A percentile compares a stretch with the other conserved stretches of the same genome.
These are phyloP conservation scores for Hymenoscyphus albidus DNA, from an alignment of 2,329 filamentous ascomycete genomes.

Conservation along the genomic window DNA sequence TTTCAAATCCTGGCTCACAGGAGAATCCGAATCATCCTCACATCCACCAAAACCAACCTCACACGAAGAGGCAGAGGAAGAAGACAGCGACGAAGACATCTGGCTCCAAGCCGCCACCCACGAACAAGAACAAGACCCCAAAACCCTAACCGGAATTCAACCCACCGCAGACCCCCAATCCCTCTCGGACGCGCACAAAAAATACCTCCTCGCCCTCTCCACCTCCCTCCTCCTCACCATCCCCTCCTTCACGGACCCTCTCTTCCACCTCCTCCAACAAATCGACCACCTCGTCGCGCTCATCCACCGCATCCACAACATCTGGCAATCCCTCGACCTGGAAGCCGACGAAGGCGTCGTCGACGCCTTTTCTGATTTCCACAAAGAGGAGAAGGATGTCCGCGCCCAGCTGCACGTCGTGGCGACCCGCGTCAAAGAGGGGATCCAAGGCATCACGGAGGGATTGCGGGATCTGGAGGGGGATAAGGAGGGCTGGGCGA, in stretches of 20 bases:
- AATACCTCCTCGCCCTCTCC: slow-evolving; percentile 67
- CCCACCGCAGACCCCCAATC: slow-evolving; percentile 74
- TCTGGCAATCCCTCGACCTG: slow-evolving; percentile 76
- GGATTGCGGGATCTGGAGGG: slow-evolving; percentile 54
- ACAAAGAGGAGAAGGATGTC: slow-evolving; percentile 68
- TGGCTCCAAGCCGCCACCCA: slow-evolving; percentile 37
- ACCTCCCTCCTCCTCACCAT: slow-evolving; percentile 65
- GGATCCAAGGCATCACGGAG: slow-evolving; percentile 59
- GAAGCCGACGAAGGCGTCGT: slow-evolving; percentile 79
- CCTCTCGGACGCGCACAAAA: slow-evolving; percentile 72
- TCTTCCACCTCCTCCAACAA: slow-evolving; percentile 65
- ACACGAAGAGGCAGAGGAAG: slow-evolving; percentile 26
- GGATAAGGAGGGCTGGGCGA: slow-evolving; percentile 32
- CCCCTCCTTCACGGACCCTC: slow-evolving; percentile 56
- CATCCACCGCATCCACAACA: slow-evolving; percentile 67
- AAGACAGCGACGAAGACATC: slow-evolving; percentile 41
- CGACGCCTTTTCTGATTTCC: slow-evolving; percentile 68
- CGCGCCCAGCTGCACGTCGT: slow-evolving; percentile 60
- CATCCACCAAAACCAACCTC: slow-evolving; percentile 14
- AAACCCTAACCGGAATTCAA: slow-evolving; percentile 18
- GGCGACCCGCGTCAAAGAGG: slow-evolving; percentile 60
- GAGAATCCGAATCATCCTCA: slow-evolving; percentile 21
- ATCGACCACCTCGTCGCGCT: slow-evolving; percentile 80
- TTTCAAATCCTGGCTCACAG: slow-evolving; percentile 70
- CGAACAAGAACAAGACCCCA: slow-evolving; percentile 11